Conservation (phyloP, 768 basidiomycete species). For the Auricularia cornea region DNA sequence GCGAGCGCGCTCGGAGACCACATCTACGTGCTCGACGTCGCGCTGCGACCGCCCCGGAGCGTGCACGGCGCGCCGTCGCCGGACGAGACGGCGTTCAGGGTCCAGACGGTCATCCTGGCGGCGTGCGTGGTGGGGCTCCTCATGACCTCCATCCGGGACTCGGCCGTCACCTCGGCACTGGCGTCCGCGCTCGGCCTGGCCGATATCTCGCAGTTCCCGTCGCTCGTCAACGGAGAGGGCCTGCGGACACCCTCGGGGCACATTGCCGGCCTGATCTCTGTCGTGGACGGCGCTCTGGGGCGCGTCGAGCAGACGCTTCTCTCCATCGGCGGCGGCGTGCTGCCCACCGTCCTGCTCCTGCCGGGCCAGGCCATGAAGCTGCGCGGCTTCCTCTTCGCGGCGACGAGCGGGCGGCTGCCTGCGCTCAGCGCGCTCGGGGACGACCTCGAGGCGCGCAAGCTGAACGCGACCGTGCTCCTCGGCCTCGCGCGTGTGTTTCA, state of each 20-base stretch:
- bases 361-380: constrained; percentile 33
- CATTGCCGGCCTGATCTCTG: constrained; percentile 20
- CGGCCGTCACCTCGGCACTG: constrained; percentile 16
- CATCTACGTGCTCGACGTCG: constrained; percentile 35
- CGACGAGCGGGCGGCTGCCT: constrained; percentile 26
- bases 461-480: constrained; percentile 34
- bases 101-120: constrained; percentile 33
- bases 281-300: constrained; percentile 27
- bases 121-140: constrained; percentile 28
- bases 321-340: constrained; percentile 26
- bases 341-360: constrained; percentile 35
- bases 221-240: constrained; percentile 23
- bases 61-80: constrained; percentile 6
- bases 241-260: not conserved
- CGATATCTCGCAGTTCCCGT: constrained; percentile 17
- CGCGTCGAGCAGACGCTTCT: constrained; percentile 26
- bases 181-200: constrained; percentile 13
- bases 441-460: constrained; percentile 21
- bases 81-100: constrained; percentile 18
- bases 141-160: constrained; percentile 18
- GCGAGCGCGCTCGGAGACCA: constrained; percentile 27
- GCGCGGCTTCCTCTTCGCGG: constrained; percentile 29
- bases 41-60: constrained; percentile 25
- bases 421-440: constrained; percentile 21
- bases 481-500: constrained; percentile 40